Evolutionary conservation across 2,329 filamentous ascomycete species (phyloP).

Genomic region (Purpureocillium takamizusanense): DNA sequence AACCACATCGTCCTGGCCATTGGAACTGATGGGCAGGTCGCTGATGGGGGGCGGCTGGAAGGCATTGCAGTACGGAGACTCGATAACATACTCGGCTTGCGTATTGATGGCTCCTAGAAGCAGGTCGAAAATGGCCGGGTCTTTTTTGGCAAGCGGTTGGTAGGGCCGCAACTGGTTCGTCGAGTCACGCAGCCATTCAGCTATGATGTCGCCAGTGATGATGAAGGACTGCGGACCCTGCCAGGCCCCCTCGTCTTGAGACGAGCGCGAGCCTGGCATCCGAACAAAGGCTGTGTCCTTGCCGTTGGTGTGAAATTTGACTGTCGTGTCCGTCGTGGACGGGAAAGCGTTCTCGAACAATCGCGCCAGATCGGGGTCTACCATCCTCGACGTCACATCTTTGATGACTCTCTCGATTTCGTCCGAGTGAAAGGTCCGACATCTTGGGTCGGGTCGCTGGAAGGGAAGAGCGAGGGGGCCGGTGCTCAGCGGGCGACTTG

Average conservation of each 20-base stretch:
- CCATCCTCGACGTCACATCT: slow-evolving; percentile 70
- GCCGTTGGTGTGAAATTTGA: slow-evolving; percentile 74
- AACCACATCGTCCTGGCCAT: slow-evolving; percentile 75
- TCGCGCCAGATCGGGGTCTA: slow-evolving; percentile 78
- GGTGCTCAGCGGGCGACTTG: slow-evolving; percentile 66
- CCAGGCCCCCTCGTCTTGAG: slow-evolving; percentile 56
- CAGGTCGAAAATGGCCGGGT: slow-evolving; percentile 66
- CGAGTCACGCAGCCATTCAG: slow-evolving; percentile 85
- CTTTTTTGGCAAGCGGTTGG: slow-evolving; percentile 73
- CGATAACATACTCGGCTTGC: slow-evolving; percentile 88
- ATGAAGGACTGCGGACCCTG: slow-evolving; percentile 83
- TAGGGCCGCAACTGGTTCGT: slow-evolving; percentile 92
- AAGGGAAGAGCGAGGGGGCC: slow-evolving; percentile 75
- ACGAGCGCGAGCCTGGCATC: slow-evolving; percentile 18
- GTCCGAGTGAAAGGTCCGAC: slow-evolving; percentile 82
- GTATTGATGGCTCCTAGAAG: slow-evolving; percentile 94
- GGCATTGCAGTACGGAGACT: slow-evolving; percentile 94
- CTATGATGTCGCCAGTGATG: slow-evolving; percentile 87
- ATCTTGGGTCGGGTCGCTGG: slow-evolving; percentile 71
- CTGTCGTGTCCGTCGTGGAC: slow-evolving; percentile 74
- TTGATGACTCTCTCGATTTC: slow-evolving; percentile 82
- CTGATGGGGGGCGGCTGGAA: slow-evolving; percentile 91
- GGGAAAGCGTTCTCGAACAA: slow-evolving; percentile 95
- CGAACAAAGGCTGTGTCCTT: slow-evolving; percentile 28
- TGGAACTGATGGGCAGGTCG: slow-evolving; percentile 59